Conservation (phyloP, 768 basidiomycete species). For the Leccinum longicurvipes region DNA sequence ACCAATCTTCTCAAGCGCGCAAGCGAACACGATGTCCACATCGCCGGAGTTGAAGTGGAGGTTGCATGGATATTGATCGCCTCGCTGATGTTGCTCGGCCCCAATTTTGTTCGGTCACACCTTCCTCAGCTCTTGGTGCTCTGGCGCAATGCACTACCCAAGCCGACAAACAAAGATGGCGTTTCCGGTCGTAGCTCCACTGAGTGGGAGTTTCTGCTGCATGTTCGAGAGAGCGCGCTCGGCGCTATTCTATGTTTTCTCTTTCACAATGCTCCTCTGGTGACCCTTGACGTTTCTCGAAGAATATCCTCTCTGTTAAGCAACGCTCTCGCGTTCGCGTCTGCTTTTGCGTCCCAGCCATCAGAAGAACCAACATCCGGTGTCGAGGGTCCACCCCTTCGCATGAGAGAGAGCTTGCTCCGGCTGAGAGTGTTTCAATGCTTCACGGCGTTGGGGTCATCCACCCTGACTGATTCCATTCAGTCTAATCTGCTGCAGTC, state of each 20-base stretch:
- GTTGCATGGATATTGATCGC: conserved; percentile 93
- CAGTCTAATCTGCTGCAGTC: conserved; percentile 80
- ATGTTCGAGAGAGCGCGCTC: conserved; percentile 87
- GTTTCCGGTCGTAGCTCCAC: conserved; percentile 59
- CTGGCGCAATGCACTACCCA: conserved; percentile 96
- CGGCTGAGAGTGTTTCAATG: conserved; percentile 87
- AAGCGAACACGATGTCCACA: conserved; percentile 83
- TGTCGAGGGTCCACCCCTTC: conserved; percentile 52
- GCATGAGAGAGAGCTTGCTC: conserved; percentile 78
- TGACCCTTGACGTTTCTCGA: conserved; percentile 88
- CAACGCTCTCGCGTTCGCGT: conserved; percentile 88
- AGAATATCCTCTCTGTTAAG: conserved; percentile 82
- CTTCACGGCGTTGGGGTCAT: conserved; percentile 77
- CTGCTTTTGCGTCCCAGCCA: conserved; percentile 71
- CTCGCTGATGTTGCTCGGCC: conserved; percentile 87
- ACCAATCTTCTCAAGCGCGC: conserved; percentile 87
- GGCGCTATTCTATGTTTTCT: conserved; percentile 88
- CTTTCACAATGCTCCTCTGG: conserved; percentile 71
- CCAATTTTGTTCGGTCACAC: conserved; percentile 90
- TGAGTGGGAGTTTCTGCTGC: conserved; percentile 90
- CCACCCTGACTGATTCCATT: conserved; percentile 77
- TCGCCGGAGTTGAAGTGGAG: conserved; percentile 83
- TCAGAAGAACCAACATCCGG: conserved; percentile 55
- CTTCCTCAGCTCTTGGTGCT: conserved; percentile 91
- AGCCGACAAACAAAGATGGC: conserved; percentile 85